Percentiles rank a stretch among this genome's conserved stretches.
Conservation (phyloP, 129 eudicot genomes). For the Oenanthe sinensis region DNA sequence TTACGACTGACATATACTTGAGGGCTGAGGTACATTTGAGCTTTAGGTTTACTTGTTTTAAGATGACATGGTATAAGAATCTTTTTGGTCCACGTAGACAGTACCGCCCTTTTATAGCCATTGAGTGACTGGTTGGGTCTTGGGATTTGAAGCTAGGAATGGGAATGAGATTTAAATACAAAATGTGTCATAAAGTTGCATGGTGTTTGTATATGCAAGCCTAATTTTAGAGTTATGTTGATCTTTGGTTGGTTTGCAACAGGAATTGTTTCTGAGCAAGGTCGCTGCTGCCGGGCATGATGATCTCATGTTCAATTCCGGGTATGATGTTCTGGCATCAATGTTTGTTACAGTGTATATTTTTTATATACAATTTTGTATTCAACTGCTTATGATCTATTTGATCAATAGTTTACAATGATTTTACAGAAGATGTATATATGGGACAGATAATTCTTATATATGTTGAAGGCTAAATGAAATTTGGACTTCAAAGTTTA, state of each 20-base stretch:
- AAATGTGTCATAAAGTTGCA: background rate
- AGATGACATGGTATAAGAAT: background rate
- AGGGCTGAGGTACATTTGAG: background rate
- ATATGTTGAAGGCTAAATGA: background rate
- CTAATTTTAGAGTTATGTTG: background rate
- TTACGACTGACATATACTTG: background rate
- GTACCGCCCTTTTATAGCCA: background rate
- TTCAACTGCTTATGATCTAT: background rate
- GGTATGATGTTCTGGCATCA: conserved; percentile 22
- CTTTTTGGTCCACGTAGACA: background rate
- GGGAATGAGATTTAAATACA: background rate
- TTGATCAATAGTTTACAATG: background rate
- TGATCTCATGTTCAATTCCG: conserved; percentile 29
- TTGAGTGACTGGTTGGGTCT: background rate
- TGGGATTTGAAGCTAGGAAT: background rate
- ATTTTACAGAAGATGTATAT: background rate
- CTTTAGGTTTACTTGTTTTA: background rate
- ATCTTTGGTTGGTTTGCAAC: conserved; percentile 18
- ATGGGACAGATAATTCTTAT: background rate
- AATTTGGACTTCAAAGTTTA: background rate
- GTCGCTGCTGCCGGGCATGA: conserved; percentile 50
- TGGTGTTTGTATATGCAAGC: background rate
- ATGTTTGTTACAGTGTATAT: background rate
- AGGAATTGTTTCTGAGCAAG: conserved; percentile 72
- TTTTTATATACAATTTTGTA: background rate